A percentile compares a stretch with the other conserved stretches of the same genome.
Conservation (phyloP, 2,329 filamentous ascomycete genomes). For the Colletotrichum simmondsii region DNA sequence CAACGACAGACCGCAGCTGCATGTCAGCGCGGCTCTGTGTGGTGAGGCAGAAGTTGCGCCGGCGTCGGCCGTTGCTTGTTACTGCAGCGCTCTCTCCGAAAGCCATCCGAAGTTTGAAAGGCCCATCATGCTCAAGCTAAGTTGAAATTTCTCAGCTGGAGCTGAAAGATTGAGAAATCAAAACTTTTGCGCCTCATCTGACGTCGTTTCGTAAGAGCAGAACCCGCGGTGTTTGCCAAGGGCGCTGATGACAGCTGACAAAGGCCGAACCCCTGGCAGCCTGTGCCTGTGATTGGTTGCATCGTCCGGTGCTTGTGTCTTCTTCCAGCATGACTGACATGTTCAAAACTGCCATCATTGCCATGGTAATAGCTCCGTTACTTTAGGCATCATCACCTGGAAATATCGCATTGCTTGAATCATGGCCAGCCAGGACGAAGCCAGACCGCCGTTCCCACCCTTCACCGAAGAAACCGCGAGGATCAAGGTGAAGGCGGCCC, state of each 20-base stretch:
- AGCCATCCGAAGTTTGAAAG: background rate
- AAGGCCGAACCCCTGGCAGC: constrained; percentile 1
- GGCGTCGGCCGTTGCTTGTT: background rate
- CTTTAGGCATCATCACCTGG: too few species aligned
- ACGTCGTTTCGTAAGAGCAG: background rate
- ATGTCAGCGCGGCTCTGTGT: background rate
- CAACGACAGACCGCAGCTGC: background rate
- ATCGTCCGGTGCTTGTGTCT: background rate
- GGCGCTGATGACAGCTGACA: constrained; percentile 19
- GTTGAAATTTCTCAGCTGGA: background rate
- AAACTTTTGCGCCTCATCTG: background rate
- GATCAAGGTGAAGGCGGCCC: constrained; percentile 84
- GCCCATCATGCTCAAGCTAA: too few species aligned
- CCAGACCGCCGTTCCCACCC: constrained; percentile 68
- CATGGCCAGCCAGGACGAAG: constrained; percentile 27
- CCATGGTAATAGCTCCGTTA: background rate
- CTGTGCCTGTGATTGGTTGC: constrained; percentile 19
- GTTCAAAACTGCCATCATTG: background rate
- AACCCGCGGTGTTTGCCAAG: constrained; percentile 28
- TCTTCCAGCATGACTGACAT: background rate
- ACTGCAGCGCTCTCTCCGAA: background rate
- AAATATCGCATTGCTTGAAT: background rate
- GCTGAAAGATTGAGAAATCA: background rate
- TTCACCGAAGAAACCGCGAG: constrained; percentile 78
- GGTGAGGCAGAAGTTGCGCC: background rate